Conservation (phyloP, 176 grass and related monocot species). For the Aechmea fasciata region DNA sequence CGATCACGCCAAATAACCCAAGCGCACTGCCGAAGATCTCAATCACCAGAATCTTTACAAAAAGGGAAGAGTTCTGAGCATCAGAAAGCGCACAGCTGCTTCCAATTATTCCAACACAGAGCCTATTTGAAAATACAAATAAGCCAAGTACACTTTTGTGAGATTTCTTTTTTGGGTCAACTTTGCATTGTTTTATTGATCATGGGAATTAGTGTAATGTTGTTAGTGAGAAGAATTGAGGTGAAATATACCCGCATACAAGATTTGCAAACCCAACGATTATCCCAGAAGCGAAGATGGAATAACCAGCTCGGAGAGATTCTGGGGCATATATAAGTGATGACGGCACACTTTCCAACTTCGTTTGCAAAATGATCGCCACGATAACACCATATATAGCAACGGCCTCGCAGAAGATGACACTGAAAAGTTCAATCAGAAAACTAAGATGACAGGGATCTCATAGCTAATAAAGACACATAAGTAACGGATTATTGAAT, state of each 20-base stretch:
- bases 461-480: not conserved
- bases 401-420: conserved; percentile 98
- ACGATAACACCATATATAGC: conserved; percentile 99
- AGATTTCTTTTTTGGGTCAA: not conserved
- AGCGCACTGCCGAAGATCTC: conserved; percentile 97
- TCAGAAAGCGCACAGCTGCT: conserved; percentile 93
- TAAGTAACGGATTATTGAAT: not conserved
- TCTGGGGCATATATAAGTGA: conserved; percentile 56
- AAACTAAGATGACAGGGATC: not conserved
- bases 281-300: conserved; percentile 91
- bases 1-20: conserved; percentile 92
- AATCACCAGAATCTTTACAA: conserved; percentile 95
- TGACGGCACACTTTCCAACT: conserved; percentile 82
- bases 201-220: not conserved
- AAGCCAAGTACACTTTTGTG: not conserved
- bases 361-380: conserved; percentile 96
- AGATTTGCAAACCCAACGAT: conserved; percentile 98
- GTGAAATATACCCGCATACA: conserved; percentile 55
- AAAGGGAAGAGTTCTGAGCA: conserved; percentile 96
- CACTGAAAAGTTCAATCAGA: conserved; percentile 39
- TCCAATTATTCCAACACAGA: conserved; percentile 95
- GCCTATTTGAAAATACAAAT: conserved; percentile 18
- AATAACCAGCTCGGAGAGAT: conserved; percentile 90
- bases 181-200: not conserved
- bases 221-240: not conserved